Evolutionary conservation across 495 filamentous ascomycete species (phyloP), one percentile per base, ranked within the genome.

Genomic region (Penicillium canariense): DNA sequence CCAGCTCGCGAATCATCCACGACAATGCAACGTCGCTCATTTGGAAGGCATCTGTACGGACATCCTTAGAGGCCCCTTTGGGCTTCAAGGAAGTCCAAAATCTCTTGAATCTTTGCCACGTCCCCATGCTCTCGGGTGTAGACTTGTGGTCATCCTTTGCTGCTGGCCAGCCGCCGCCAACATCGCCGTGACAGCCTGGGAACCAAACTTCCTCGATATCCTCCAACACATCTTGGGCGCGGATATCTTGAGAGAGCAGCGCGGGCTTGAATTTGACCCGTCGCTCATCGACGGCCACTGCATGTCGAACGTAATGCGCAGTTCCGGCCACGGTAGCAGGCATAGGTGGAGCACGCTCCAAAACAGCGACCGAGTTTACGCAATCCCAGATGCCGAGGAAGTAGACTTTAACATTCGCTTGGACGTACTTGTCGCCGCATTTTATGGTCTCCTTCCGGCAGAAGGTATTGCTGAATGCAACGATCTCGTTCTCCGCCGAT

Each of bases 231-330:
- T n/a, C n/a, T 6, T 38, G 35, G 35, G 17, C 17, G 3, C 15
- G 35, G 20, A 18, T 38, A 45, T 51, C 30, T 47, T 39, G 9
- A 31, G 47, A 4, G 28, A 34, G 26, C 22, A 72, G 36, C 9
- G 62, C 69, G 0, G 60, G 63, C 32, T 65, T 59, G 59, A 79
- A 79, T 48, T 78, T 77, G 31, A 73, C 69, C 0, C 76, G 68
- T 30, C 74, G 68, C 52, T 79, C 76, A 27, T 79, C 76, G 42
- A 77, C 69, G 2, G 67, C 56, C 10, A 78, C 73, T 4, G 74
- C 74, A 52, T 79, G 76, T 10, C 76, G 67, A 20, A 38, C 35
- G 15, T 9, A 38, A 10, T 20, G 15, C 35, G 35, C 35, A 4
- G 35, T 38, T 18, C 35, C 35, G 4, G 35, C 35, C 9, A 38